A percentile compares a stretch with the other conserved stretches of the same genome.
These are phyloP conservation scores for Penicillium sp. DNA, from an alignment of 2,329 filamentous ascomycete genomes.

Conservation along the genomic window DNA sequence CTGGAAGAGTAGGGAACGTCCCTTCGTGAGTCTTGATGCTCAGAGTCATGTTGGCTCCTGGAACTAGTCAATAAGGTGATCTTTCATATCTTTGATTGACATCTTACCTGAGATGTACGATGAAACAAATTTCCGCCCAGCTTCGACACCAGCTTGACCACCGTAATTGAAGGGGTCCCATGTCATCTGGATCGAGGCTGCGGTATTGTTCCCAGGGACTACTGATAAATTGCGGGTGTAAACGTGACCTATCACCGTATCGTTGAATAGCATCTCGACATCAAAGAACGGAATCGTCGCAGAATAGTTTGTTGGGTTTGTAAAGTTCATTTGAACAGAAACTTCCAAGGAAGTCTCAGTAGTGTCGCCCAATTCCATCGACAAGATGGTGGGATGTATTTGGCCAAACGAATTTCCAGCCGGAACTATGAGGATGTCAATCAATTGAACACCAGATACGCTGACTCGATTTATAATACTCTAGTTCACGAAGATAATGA, in stretches of 20 bases:
- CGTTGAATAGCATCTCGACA: constrained; percentile 74
- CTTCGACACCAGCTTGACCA: constrained; percentile 62
- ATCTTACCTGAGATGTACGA: constrained; percentile 75
- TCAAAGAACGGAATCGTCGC: constrained; percentile 80
- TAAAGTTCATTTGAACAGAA: constrained; percentile 75
- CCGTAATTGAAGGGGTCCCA: constrained; percentile 73
- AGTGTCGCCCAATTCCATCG: constrained; percentile 73
- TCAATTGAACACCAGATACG: constrained; percentile 22
- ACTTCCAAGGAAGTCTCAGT: constrained; percentile 71
- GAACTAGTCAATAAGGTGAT: not conserved
- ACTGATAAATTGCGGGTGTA: constrained; percentile 67
- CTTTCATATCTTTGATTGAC: not conserved
- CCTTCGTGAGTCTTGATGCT: constrained; percentile 71
- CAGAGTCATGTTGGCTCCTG: constrained; percentile 78
- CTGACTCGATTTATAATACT: constrained; percentile 26
- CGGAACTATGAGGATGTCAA: constrained; percentile 56
- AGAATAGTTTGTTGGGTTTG: constrained; percentile 87
- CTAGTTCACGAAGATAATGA: constrained; percentile 28
- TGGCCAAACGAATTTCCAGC: constrained; percentile 57
- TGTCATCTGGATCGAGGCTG: constrained; percentile 66
- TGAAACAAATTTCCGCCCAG: constrained; percentile 75
- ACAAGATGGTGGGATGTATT: constrained; percentile 67
- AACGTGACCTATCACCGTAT: constrained; percentile 74
- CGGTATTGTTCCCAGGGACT: constrained; percentile 70
- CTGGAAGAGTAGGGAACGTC: constrained; percentile 74